Base-by-base conservation (phyloP, 2,329 filamentous ascomycete genomes). In the Trichoderma simmonsii region DNA sequence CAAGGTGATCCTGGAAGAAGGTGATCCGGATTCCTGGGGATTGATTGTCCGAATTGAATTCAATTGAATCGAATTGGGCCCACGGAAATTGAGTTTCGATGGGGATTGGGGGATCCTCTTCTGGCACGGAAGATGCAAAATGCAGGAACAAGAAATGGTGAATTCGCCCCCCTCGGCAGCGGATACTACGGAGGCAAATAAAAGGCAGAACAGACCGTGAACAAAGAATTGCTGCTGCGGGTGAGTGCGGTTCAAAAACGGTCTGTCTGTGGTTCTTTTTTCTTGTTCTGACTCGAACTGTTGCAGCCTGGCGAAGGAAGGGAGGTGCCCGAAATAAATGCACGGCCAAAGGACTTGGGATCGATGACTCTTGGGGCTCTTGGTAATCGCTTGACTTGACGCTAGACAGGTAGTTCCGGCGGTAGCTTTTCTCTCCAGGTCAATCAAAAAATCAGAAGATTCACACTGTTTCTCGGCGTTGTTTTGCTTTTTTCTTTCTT, bases 101-200 rank as follows among this genome's bases (percentile, higher is more conserved):
- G 30, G 48, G 14, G 43, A 9, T 43, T 34, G 24, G 21, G 9
- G 30, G 63, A 56, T 36, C 30, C 30, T 30, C 51, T 51, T 32
- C 30, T 26, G 48, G 63, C 43, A 43, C 39, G 39, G 15, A 43
- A 43, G 15, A 43, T 39, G 36, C 36, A 43, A 66, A 48, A 56
- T 66, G 63, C 63, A 66, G 63, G 63, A 56, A 66, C 63, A 56
- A 26, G n/a, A 54, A 62, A 59, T n/a, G 59, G 60, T 24, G 60
- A 62, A 15, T 62, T 39, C 21, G 18, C 21, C 59, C 32, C 60
- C 60, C 24, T 66, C 63, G 48, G 63, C 30, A 36, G 63, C 48
- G 62, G 63, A 56, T 51, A 54, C 54, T 66, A 56, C 30, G 15
- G 48, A 48, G 30, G 48, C 36, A 39, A 51, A 43, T 43, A 30